Evolutionary conservation across 2,329 filamentous ascomycete species (phyloP), one percentile per base, ranked within the genome.

Genomic region (Trichoderma guizhouense): DNA sequence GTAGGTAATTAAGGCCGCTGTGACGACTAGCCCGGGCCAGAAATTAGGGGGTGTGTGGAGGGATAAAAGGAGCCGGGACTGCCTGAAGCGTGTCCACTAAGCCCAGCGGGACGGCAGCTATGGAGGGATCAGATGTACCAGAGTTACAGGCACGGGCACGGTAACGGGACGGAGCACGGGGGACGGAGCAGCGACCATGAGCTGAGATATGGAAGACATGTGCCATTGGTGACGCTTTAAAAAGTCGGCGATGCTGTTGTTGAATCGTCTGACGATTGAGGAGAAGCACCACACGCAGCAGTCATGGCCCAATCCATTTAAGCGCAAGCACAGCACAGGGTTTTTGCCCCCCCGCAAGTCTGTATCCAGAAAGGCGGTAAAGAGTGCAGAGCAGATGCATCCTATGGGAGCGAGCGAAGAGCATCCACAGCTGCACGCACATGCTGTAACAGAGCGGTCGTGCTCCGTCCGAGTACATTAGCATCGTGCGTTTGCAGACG

Each of bases 11-110:
- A 69, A 69, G 66, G 55, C 66, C 66, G 57, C 55, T 61, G 66
- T 58, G 55, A 28, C 51, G 66, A 53, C 60, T 39, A 70, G 36
- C 30, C 66, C 57, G 55, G 64, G 66, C 66, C 21, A 70, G 60
- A 70, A 70, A 70, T 70, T 70, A 70, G 68, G 68, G 68, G 68
- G 68, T 32, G 60, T 70, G 68, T 70, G 68, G 68, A 70, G 68
- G 68, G 60, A 64, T 61, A 62, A 69, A 69, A 53, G 66, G 66
- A 69, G 66, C 66, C 66, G 66, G 66, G 57, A 62, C n/a, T 53
- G 66, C 66, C 66, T 69, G 55, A 36, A 34, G 26, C 18, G 66
- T 39, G 66, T 62, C 66, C 66, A 69, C 66, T 62, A 39, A 36
- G 47, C 7, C 47, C 47, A 32, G 18, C 39, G 39, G 63, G 43